Evolutionary conservation across 2,329 filamentous ascomycete species (phyloP), one percentile per base, ranked within the genome.

Genomic region (Epichloe sibirici): DNA sequence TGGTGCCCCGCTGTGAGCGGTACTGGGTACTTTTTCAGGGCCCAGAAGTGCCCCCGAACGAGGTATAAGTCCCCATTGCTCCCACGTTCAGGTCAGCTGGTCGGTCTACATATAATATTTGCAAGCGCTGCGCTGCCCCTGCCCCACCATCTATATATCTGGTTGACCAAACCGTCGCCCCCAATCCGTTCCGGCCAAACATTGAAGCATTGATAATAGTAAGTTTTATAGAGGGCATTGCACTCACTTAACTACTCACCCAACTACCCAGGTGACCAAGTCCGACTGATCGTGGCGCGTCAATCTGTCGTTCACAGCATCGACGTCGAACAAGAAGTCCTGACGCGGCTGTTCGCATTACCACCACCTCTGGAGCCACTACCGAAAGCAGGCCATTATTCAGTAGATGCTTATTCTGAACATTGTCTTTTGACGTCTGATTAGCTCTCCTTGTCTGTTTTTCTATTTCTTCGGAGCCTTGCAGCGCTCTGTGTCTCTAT

Each of bases 131-230:
- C 17, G 17, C 17, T 17, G 17, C n/a, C 17, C 1, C 17, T 31
- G 51, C 51, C 51, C 51, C 51, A 52, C 51, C 45, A 52, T 35
- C 17, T 17, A 17, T 17, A 17, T 17, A 17, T 17, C 17, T 23
- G 21, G 39, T 17, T 40, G 7, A 17, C 9, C 39, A 17, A 2
- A 17, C 17, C 17, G 17, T 17, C 17, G 17, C 17, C 17, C 17
- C 17, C 17, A 17, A 17, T 17, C 17, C 17, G 17, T 17, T 17
- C 17, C 17, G 17, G 17, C 17, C 17, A 17, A 17, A 17, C 17
- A 17, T 17, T 17, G 17, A 17, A 17, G 17, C 17, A 17, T 17
- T 17, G 17, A 17, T 17, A 17, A 17, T 17, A 17, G 17, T 17
- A 17, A 17, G 17, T 17, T 17, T 17, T 17, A 17, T 17, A 17